Base-by-base conservation (phyloP, 148 eudicot species). In the Vaccinium myrtillus region DNA sequence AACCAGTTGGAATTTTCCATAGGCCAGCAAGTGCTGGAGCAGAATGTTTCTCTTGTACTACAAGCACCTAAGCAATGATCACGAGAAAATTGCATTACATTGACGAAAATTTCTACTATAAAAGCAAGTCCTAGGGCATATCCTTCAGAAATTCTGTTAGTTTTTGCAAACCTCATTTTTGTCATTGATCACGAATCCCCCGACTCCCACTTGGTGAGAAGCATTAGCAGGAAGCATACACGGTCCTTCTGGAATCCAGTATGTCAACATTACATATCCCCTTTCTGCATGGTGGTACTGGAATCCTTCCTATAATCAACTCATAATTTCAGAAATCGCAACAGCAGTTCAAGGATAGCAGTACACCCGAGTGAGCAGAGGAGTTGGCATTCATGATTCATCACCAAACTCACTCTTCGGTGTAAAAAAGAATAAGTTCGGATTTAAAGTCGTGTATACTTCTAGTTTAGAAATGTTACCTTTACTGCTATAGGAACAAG, bases 1-100 rank as follows among this genome's bases (percentile, higher is more conserved):
- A 94, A 85, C 98, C 98, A 83, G 98, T 95, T 32, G 98, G 98
- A 36, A 95, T 87, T 86, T 95, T 95, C 98, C 98, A 95, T 49
- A 90, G 92, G 56, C 96, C 98, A 75, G 63, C 85, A 76, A 89
- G 91, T 15, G 89, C 83, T 1, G 92, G 91, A 84, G 91, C 78
- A 67, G 86, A 92, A 81, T 93, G 92, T 84, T 91, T 95, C 89
- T 95, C 98, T 93, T 92, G 93, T 77, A 95, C 98, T 25, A 95
- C 98, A 25, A 95, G 95, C 67, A 95, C 95, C 98, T 95, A 43
- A 43, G 46, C 0, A 43, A 43, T 6, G 46, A 43, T 49, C 78
- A 61, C 1, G 10, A 69, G 32, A 77, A 50, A 49, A 14, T 25
- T 15, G 53, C 19, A 56, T 55, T 10, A 32, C n/a, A 46, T 5